These are phyloP conservation scores for Fagus sylvatica DNA, from an alignment of 306 rosid species.

Conservation along the genomic window DNA sequence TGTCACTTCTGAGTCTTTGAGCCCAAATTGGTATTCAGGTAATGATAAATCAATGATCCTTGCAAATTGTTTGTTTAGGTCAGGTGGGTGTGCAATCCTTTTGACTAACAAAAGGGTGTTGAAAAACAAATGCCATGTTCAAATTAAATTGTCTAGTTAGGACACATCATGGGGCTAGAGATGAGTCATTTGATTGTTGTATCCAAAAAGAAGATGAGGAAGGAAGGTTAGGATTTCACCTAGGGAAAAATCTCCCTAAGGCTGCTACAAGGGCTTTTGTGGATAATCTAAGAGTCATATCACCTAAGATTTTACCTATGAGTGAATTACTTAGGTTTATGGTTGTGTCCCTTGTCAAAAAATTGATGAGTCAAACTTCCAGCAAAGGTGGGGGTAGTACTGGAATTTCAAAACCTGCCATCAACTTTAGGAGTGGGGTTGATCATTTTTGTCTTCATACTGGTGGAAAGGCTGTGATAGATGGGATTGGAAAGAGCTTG, in stretches of 20 bases:
- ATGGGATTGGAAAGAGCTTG: slow-evolving; percentile 71
- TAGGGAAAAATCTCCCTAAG: slow-evolving; percentile 69
- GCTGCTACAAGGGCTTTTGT: slow-evolving; percentile 85
- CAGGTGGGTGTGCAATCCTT: slow-evolving; percentile 71
- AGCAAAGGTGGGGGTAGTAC: slow-evolving; percentile 1
- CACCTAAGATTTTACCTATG: slow-evolving; percentile 70
- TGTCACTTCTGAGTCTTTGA: slow-evolving; percentile 74
- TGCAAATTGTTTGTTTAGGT: slow-evolving; percentile 67
- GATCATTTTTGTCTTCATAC: slow-evolving; percentile 89
- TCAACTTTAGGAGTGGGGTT: slow-evolving; percentile 64
- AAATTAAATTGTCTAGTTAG: slow-evolving; percentile 61
- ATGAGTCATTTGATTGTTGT: slow-evolving; percentile 72
- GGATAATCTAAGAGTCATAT: slow-evolving; percentile 62
- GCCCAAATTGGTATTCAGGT: slow-evolving; percentile 89
- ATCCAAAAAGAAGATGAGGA: slow-evolving; percentile 66
- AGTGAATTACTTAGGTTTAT: slow-evolving; percentile 62
- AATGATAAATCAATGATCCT: slow-evolving; percentile 78
- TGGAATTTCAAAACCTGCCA: slow-evolving; percentile 35
- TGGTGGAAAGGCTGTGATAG: slow-evolving; percentile 90
- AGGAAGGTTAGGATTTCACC: slow-evolving; percentile 60
- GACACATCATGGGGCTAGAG: slow-evolving; percentile 79
- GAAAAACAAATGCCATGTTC: slow-evolving; percentile 42
- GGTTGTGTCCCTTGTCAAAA: slow-evolving; percentile 31
- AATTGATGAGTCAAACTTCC: slow-evolving; percentile 20
- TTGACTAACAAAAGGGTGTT: slow-evolving; percentile 62